Conservation (phyloP, 1,284 basidiomycete species). For the Cryptococcus sp. region DNA sequence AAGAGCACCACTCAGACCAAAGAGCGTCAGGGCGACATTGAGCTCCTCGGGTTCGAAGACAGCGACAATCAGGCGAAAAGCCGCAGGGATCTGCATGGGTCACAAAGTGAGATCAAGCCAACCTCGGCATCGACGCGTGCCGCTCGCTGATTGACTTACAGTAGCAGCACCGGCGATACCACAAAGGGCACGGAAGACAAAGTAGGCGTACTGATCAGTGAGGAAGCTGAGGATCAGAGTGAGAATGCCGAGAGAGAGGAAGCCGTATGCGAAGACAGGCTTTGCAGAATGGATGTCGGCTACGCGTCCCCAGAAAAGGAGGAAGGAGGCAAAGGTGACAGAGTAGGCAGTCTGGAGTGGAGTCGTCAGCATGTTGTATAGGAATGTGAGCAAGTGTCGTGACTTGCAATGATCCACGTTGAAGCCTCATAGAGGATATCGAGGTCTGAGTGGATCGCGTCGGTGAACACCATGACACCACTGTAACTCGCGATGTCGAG, state of each 20-base stretch:
- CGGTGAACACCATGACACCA: conserved; percentile 30
- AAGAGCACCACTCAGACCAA: conserved; percentile 43
- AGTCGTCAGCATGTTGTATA: neutral
- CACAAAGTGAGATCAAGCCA: conserved; percentile 24
- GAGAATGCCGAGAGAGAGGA: conserved; percentile 30
- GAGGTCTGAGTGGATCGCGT: conserved; percentile 24
- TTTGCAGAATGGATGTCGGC: conserved; percentile 41
- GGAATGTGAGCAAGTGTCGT: neutral
- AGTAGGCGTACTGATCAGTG: conserved; percentile 35
- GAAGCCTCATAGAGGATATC: conserved; percentile 30
- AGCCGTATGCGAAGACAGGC: conserved; percentile 32
- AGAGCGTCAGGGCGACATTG: conserved; percentile 38
- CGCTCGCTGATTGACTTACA: too few relatives aligned
- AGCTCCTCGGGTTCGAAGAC: conserved; percentile 38
- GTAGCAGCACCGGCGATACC: conserved; percentile 38
- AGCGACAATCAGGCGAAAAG: conserved; percentile 43
- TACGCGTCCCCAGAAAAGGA: conserved; percentile 41
- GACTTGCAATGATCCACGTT: conserved; percentile 33
- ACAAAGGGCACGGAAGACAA: conserved; percentile 35
- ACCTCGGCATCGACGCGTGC: conserved; percentile 24
- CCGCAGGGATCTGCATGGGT: conserved; percentile 32
- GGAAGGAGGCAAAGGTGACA: conserved; percentile 18
- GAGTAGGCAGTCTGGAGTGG: conserved; percentile 4
- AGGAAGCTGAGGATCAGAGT: conserved; percentile 40
- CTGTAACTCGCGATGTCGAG: conserved; percentile 15